A percentile compares a stretch with the other conserved stretches of the same genome.
Evolutionary conservation across 768 basidiomycete genomes (phyloP).

Genomic region (Clitopilus hobsonii): DNA sequence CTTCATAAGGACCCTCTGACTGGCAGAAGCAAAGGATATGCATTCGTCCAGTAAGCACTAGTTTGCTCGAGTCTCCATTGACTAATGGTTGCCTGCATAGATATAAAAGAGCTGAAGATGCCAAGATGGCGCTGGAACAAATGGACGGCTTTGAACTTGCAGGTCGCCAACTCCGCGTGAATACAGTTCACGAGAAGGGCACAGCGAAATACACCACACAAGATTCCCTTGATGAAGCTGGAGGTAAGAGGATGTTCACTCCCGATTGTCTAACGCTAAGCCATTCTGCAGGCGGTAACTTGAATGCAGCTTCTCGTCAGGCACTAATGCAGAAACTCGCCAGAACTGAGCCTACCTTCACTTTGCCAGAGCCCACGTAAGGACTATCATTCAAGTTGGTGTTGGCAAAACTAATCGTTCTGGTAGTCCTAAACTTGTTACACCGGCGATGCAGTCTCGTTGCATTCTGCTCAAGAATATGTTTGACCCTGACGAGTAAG

Average conservation of each 20-base stretch:
- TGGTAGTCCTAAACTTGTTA: constrained; percentile 68
- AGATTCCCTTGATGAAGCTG: constrained; percentile 84
- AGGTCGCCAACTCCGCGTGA: constrained; percentile 86
- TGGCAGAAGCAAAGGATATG: constrained; percentile 95
- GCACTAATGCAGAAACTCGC: constrained; percentile 99
- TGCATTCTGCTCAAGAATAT: constrained; percentile 90
- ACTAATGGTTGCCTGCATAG: constrained; percentile 28
- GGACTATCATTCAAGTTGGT: constrained; percentile 29
- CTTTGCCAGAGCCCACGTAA: constrained; percentile 51
- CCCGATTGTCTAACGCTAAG: constrained; percentile 5
- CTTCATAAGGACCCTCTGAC: constrained; percentile 93
- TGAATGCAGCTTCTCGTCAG: constrained; percentile 97
- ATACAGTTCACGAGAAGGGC: constrained; percentile 91
- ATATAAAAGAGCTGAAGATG: constrained; percentile 89
- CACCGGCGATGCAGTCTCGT: constrained; percentile 83
- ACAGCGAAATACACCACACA: constrained; percentile 68
- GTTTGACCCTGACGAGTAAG: constrained; percentile 96
- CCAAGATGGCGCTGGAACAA: constrained; percentile 94
- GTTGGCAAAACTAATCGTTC: constrained; percentile 11
- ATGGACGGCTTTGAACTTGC: constrained; percentile 99
- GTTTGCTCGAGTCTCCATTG: neutral
- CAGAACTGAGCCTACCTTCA: constrained; percentile 71
- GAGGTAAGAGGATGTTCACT: constrained; percentile 46
- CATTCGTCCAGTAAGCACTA: constrained; percentile 84
- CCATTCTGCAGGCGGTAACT: constrained; percentile 71